phyloP scores from a whole-genome alignment of 225 moss, liverwort and hornwort species.

The Rhytidiadelphus loreus region DNA sequence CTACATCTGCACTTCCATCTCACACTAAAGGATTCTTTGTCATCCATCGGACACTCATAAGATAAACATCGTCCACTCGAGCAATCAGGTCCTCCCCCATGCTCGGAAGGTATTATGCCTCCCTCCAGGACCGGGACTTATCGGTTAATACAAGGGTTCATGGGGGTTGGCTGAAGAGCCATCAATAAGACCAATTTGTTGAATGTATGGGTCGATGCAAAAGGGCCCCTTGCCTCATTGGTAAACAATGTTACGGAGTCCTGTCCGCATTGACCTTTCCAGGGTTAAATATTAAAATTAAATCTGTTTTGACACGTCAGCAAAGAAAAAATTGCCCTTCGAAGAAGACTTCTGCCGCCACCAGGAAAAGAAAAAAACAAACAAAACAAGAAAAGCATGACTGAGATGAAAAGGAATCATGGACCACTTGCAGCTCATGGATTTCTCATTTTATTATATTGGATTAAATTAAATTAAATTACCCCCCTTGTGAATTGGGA shows the following conservation, averaged over 20 bases:
- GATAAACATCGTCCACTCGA: not conserved
- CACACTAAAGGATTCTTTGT: not conserved
- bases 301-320: not conserved
- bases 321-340: not conserved
- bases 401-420: too few relatives aligned
- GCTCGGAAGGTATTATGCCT: too few relatives aligned
- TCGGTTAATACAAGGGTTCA: not conserved
- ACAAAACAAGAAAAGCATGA: not conserved
- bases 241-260: not conserved
- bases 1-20: not conserved
- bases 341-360: not conserved
- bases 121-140: too few relatives aligned
- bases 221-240: not conserved
- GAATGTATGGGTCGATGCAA: not conserved
- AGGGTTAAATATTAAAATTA: too few relatives aligned
- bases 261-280: not conserved
- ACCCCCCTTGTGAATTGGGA: too few relatives aligned
- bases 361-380: not conserved
- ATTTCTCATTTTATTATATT: not conserved
- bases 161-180: fast-evolving
- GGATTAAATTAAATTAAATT: too few relatives aligned
- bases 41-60: not conserved
- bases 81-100: too few relatives aligned
- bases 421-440: not conserved
- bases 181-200: not conserved